phyloP scores from a whole-genome alignment of 2,329 filamentous ascomycete genomes.

The Colletotrichum brevisporum region DNA sequence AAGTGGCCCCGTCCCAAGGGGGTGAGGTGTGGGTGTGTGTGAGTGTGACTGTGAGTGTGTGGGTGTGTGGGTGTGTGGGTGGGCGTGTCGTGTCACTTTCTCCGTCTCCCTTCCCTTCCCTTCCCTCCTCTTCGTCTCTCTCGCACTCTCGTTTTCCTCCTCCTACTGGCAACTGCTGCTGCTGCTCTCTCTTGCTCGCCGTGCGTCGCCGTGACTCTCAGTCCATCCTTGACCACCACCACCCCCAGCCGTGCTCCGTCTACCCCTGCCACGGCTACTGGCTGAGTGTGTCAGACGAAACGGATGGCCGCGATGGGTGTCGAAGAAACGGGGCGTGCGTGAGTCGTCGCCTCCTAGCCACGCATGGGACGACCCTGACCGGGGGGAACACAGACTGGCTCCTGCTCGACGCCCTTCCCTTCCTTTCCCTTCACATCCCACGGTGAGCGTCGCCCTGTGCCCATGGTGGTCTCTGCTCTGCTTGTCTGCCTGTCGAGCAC shows the following conservation, averaged over 20 bases:
- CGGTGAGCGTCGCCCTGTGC: slow-evolving; percentile 26
- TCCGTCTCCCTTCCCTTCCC: slow-evolving; percentile 5
- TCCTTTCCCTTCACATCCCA: slow-evolving; percentile 22
- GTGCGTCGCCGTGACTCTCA: slow-evolving; percentile 37
- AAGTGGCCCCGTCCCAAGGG: slow-evolving; percentile 52
- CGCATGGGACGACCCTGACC: slow-evolving; percentile 40
- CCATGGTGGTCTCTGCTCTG: slow-evolving; percentile 27
- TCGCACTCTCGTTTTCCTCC: too few relatives aligned
- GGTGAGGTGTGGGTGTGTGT: slow-evolving; percentile 42
- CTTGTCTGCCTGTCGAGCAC: slow-evolving; percentile 5
- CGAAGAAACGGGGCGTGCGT: slow-evolving; percentile 41
- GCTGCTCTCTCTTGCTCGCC: not conserved
- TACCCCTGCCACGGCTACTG: slow-evolving; percentile 37
- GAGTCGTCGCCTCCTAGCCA: slow-evolving; percentile 35
- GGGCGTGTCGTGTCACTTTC: slow-evolving; percentile 27
- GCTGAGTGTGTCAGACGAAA: slow-evolving; percentile 40
- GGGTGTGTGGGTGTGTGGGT: slow-evolving; percentile 8
- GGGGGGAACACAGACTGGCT: slow-evolving; percentile 33
- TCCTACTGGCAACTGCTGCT: too few relatives aligned
- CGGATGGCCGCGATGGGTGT: slow-evolving; percentile 37
- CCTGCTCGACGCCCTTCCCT: slow-evolving; percentile 30
- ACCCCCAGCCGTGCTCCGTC: slow-evolving; percentile 38
- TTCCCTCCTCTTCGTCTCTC: not conserved
- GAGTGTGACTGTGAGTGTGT: not conserved
- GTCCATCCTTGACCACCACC: slow-evolving; percentile 14